A percentile compares a stretch with the other conserved stretches of the same genome.
Evolutionary conservation across 1,139 yeast genomes (phyloP).

Genomic region (Kazachstania sp.): DNA sequence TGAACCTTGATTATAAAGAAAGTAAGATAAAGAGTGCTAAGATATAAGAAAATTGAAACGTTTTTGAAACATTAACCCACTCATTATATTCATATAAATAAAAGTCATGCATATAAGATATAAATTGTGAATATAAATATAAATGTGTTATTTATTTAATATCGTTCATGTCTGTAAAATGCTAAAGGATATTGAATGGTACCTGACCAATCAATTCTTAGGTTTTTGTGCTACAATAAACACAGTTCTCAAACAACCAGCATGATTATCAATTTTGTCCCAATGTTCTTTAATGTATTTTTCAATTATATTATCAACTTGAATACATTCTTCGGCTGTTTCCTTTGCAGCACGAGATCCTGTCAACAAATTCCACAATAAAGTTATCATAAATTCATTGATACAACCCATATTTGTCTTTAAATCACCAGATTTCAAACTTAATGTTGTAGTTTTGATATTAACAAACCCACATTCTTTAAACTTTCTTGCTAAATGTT

Average conservation of each 20-base stretch:
- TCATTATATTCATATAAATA: too few relatives aligned
- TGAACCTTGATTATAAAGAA: background rate
- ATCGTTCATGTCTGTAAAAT: background rate
- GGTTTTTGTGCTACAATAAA: constrained; percentile 27
- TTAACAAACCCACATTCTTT: constrained; percentile 26
- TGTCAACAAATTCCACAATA: constrained; percentile 18
- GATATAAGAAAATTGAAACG: background rate
- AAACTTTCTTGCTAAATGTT: constrained; percentile 19
- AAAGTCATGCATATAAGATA: background rate
- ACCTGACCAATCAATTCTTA: constrained; percentile 1
- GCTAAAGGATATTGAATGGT: background rate
- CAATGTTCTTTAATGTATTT: constrained; percentile 25
- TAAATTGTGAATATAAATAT: too few relatives aligned
- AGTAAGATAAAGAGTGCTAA: background rate
- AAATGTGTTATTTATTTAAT: too few relatives aligned
- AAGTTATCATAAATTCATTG: constrained; percentile 21
- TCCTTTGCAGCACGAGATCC: constrained; percentile 13
- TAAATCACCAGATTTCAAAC: constrained; percentile 25
- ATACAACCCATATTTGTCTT: constrained; percentile 26
- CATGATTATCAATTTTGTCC: constrained; percentile 21
- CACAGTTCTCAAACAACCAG: constrained; percentile 24
- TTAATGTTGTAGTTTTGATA: constrained; percentile 23
- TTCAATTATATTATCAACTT: constrained; percentile 18
- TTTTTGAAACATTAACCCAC: too few relatives aligned
- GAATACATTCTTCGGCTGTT: constrained; percentile 14